phyloP scores from a whole-genome alignment of 164 flowering plant species.

The Aristolochia californica region DNA sequence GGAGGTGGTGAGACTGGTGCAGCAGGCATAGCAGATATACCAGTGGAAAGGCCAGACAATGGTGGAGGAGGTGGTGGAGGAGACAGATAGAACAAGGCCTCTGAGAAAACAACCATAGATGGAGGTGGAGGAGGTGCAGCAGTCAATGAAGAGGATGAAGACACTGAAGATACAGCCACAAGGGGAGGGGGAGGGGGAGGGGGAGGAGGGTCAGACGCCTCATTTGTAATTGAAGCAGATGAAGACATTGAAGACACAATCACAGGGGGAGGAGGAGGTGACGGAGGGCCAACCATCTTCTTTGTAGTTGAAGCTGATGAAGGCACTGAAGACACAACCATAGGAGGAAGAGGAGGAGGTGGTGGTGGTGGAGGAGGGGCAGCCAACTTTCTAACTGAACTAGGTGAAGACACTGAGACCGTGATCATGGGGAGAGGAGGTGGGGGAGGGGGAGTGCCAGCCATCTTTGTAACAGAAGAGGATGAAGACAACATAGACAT shows the following conservation, averaged over 20 bases:
- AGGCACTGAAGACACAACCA: slow-evolving; percentile 1
- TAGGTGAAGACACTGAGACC: slow-evolving; percentile 2
- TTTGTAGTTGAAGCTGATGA: slow-evolving; percentile 7
- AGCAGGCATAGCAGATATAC: slow-evolving; percentile 1
- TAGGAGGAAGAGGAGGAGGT: slow-evolving; percentile 16
- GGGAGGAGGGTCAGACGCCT: neutral
- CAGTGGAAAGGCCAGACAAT: slow-evolving; percentile 8
- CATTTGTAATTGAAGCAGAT: neutral
- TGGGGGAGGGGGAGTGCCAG: neutral
- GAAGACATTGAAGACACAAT: slow-evolving; percentile 5
- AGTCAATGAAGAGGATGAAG: too few relatives aligned
- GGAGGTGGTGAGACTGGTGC: slow-evolving; percentile 22
- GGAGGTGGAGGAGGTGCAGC: too few relatives aligned
- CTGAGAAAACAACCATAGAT: too few relatives aligned
- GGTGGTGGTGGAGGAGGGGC: slow-evolving; percentile 9
- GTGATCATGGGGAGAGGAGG: slow-evolving; percentile 11
- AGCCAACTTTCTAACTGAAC: slow-evolving; percentile 4
- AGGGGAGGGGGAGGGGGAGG: slow-evolving; percentile 9
- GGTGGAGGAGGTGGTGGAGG: slow-evolving; percentile 16
- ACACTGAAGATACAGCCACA: neutral
- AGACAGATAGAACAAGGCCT: too few relatives aligned
- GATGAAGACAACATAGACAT: slow-evolving; percentile 2
- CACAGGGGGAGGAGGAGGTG: too few relatives aligned
- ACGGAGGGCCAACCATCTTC: too few relatives aligned
- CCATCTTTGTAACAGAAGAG: slow-evolving; percentile 5